A percentile compares a stretch with the other conserved stretches of the same genome.
Evolutionary conservation across 2,329 filamentous ascomycete genomes (phyloP).

Genomic region (Periconia sp.): DNA sequence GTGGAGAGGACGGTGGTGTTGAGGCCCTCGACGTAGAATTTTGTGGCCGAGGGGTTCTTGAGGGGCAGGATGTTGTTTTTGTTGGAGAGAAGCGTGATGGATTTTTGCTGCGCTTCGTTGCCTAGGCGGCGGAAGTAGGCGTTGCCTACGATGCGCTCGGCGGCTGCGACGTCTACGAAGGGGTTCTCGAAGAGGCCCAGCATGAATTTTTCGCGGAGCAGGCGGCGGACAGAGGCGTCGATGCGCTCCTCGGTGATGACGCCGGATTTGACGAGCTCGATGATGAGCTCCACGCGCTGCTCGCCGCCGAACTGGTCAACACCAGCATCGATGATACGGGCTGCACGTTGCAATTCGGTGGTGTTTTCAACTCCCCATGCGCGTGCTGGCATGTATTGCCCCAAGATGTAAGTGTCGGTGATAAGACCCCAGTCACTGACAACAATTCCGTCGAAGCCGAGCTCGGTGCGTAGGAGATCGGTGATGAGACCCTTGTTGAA

Average conservation of each 20-base stretch:
- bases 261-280: conserved; percentile 49
- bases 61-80: conserved; percentile 35
- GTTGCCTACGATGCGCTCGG: conserved; percentile 48
- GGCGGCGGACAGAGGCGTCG: conserved; percentile 49
- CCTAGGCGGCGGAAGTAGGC: conserved; percentile 46
- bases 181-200: conserved; percentile 57
- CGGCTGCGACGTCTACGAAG: conserved; percentile 51
- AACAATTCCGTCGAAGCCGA: conserved; percentile 57
- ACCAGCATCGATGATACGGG: conserved; percentile 52
- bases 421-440: conserved; percentile 57
- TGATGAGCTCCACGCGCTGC: conserved; percentile 50
- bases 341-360: conserved; percentile 46
- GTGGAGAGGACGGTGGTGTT: conserved; percentile 35
- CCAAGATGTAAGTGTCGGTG: conserved; percentile 47
- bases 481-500: conserved; percentile 58
- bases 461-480: conserved; percentile 49
- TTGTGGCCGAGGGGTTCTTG: conserved; percentile 16
- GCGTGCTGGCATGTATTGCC: conserved; percentile 51
- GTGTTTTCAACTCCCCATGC: conserved; percentile 56
- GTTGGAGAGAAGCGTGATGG: conserved; percentile 43
- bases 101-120: conserved; percentile 41
- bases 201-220: conserved; percentile 55
- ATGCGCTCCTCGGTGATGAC: conserved; percentile 48
- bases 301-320: conserved; percentile 59
- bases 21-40: conserved; percentile 42